Percentiles rank a stretch among this genome's conserved stretches.
These are phyloP conservation scores for Xerocomus spinulosus DNA, from an alignment of 768 basidiomycete species.

Conservation along the genomic window DNA sequence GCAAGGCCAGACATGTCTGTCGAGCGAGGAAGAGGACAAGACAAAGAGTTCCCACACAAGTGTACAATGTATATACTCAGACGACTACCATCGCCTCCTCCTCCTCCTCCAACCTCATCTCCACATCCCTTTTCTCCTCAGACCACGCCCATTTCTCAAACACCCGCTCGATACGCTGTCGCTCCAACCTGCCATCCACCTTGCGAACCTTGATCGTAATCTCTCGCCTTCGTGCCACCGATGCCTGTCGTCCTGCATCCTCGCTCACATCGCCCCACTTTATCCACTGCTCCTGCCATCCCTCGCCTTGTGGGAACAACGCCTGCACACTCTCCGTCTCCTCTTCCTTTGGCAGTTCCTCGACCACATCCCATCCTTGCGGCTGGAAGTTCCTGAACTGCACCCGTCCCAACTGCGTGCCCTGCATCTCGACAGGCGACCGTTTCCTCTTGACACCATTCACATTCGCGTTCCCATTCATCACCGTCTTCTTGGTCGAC, in stretches of 20 bases:
- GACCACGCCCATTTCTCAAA: conserved; percentile 68
- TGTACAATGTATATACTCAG: not conserved
- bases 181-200: conserved; percentile 54
- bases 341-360: conserved; percentile 39
- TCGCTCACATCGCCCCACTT: conserved; percentile 31
- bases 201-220: conserved; percentile 56
- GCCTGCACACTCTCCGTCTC: conserved; percentile 38
- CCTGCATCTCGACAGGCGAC: conserved; percentile 21
- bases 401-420: conserved; percentile 15
- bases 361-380: conserved; percentile 56
- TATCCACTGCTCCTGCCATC: conserved; percentile 46
- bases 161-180: conserved; percentile 65
- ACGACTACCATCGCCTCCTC: conserved; percentile 6
- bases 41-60: not conserved
- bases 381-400: conserved; percentile 67
- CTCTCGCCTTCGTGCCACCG: conserved; percentile 42
- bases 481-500: conserved; percentile 22
- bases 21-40: not conserved
- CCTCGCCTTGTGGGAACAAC: conserved; percentile 36
- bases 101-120: conserved; percentile 24
- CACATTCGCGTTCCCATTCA: conserved; percentile 22
- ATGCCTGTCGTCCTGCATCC: conserved; percentile 32
- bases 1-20: conserved; percentile 29
- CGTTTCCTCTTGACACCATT: conserved; percentile 39
- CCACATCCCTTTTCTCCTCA: conserved; percentile 19